Evolutionary conservation across 257 asterid species (phyloP), one percentile per base, ranked within the genome.

Genomic region (Solanum chiquidenum): DNA sequence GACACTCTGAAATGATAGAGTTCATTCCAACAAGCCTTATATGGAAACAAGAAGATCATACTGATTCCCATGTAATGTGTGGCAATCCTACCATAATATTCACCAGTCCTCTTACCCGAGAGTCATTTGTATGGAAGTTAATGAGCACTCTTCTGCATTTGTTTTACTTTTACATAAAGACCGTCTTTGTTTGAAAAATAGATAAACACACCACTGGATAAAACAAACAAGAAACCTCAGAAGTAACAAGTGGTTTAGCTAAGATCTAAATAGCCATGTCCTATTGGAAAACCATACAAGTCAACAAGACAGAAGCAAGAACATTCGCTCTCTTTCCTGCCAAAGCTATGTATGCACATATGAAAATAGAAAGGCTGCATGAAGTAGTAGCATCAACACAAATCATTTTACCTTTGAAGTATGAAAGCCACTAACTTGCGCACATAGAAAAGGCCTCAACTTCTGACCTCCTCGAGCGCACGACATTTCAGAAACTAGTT

Each of bases 341-440:
- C 77, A 69, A 68, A 18, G 34, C 25, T n/a, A 20, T 29, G 9
- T 7, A 25, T 38, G 7, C 58, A 66, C 21, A 13, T n/a, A 11
- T 8, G 25, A 13, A 33, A 33, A 37, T 34, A 9, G 37, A 71
- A 79, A 20, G 23, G 34, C 9, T 33, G 37, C 52, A 31, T 38
- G 60, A 85, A 31, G 71, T 52, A 33, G 82, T 44, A 72, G 87
- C 86, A 74, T 27, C 40, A 86, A n/a, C 60, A 10, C 33, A 72
- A 71, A 73, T 11, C 5, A 73, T 34, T 25, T 20, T 83, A 94
- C 98, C 95, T 91, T 94, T 42, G 91, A 89, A 90, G 93, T 84
- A 79, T 94, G 97, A 83, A 94, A 91, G 83, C 89, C 84, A 46
- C 92, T 42, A 18, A 85, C 88, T 84, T 92, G 96, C 11, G 90